Conservation (phyloP, 2,329 filamentous ascomycete species). For the Byssothecium circinans region DNA sequence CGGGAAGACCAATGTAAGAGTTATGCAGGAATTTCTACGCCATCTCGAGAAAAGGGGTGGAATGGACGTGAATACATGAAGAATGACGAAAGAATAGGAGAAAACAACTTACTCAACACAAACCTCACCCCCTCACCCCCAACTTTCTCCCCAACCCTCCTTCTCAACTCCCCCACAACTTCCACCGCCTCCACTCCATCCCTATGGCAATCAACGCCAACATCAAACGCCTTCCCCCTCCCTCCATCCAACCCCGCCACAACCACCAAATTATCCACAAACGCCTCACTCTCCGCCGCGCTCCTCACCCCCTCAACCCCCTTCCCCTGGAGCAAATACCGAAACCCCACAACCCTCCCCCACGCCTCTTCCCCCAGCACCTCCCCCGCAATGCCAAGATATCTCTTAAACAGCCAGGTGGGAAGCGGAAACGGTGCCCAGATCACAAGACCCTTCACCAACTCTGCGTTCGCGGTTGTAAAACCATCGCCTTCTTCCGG, state of each 20-base stretch:
- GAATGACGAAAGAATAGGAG: no score
- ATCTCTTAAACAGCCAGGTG: conserved; percentile 60
- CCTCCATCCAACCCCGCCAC: conserved; percentile 60
- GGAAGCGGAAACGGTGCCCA: conserved; percentile 84
- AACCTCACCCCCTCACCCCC: conserved; percentile 65
- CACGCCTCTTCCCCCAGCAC: conserved; percentile 64
- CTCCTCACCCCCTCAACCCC: conserved; percentile 38
- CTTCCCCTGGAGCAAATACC: conserved; percentile 74
- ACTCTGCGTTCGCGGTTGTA: conserved; percentile 46
- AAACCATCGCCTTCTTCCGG: conserved; percentile 60
- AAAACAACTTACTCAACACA: conserved; percentile 72
- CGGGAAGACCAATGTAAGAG: no score
- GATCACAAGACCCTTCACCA: conserved; percentile 68
- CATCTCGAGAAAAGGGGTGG: no score
- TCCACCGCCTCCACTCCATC: conserved; percentile 66
- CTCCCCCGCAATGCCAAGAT: conserved; percentile 64
- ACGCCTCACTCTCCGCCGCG: conserved; percentile 38
- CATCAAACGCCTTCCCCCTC: conserved; percentile 71
- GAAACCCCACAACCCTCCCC: conserved; percentile 72
- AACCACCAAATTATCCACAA: conserved; percentile 57
- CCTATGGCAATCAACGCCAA: conserved; percentile 80
- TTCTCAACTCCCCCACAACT: conserved; percentile 42
- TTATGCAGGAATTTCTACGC: no score
- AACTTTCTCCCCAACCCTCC: conserved; percentile 47
- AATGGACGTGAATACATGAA: no score